Conservation (phyloP, 2,329 filamentous ascomycete species). For the Stemphylium vesicarium region DNA sequence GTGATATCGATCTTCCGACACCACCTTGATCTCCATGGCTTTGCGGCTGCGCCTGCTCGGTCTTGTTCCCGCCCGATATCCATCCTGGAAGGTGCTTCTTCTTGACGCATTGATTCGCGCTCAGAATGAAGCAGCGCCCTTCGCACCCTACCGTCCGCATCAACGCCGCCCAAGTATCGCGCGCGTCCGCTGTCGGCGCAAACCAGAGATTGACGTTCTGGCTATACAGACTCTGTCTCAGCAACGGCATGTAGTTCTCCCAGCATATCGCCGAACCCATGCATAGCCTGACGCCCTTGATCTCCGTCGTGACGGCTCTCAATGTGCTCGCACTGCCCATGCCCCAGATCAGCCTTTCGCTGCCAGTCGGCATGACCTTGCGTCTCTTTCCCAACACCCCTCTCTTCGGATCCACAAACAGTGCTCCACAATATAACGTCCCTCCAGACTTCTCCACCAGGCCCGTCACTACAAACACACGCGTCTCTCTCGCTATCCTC, state of each 20-base stretch:
- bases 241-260: slow-evolving; percentile 95
- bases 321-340: slow-evolving; percentile 82
- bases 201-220: slow-evolving; percentile 94
- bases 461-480: slow-evolving; percentile 82
- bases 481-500: slow-evolving; percentile 74
- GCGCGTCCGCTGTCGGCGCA: slow-evolving; percentile 84
- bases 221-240: slow-evolving; percentile 81
- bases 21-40: slow-evolving; percentile 5
- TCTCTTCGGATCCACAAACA: slow-evolving; percentile 78
- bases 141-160: slow-evolving; percentile 84
- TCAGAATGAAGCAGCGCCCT: slow-evolving; percentile 83
- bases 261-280: slow-evolving; percentile 91
- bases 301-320: slow-evolving; percentile 76
- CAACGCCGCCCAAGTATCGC: slow-evolving; percentile 82
- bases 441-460: slow-evolving; percentile 81
- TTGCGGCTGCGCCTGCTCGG: slow-evolving; percentile 2
- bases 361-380: slow-evolving; percentile 91
- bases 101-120: slow-evolving; percentile 80
- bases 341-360: slow-evolving; percentile 86
- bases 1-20: slow-evolving; percentile 4
- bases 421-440: slow-evolving; percentile 79
- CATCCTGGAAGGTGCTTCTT: slow-evolving; percentile 63
- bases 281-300: slow-evolving; percentile 79
- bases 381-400: slow-evolving; percentile 83
- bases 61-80: slow-evolving; percentile 51